Conservation (phyloP, 192 early-diverging fungal genomes). For the Chytriomyces sp. region DNA sequence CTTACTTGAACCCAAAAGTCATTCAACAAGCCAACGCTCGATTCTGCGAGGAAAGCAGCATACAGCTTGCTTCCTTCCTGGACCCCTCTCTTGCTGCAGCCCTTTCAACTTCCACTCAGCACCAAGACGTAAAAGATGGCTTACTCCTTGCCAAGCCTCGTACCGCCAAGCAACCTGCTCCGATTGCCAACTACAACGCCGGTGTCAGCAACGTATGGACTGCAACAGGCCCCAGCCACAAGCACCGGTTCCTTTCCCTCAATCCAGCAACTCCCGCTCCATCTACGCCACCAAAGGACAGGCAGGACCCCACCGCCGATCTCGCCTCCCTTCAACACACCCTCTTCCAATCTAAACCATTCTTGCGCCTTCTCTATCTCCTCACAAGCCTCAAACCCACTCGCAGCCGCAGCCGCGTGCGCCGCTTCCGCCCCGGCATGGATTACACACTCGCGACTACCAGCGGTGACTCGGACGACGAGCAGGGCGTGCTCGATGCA, state of each 20-base stretch:
- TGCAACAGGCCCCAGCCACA: constrained; percentile 64
- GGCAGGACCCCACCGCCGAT: constrained; percentile 25
- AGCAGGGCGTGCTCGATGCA: constrained; percentile 59
- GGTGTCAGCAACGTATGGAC: constrained; percentile 61
- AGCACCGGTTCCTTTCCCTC: constrained; percentile 64
- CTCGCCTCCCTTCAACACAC: constrained; percentile 45
- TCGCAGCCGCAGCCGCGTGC: constrained; percentile 54
- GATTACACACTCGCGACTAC: constrained; percentile 79
- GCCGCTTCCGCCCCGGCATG: constrained; percentile 77
- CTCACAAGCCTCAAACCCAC: constrained; percentile 55
- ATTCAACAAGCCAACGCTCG: constrained; percentile 59
- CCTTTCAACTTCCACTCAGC: constrained; percentile 38
- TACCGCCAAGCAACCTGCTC: not conserved
- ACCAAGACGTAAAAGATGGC: constrained; percentile 54
- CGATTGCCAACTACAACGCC: constrained; percentile 56
- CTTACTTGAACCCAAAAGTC: constrained; percentile 57
- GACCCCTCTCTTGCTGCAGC: constrained; percentile 42
- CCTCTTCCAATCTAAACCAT: constrained; percentile 58
- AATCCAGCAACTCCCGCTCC: constrained; percentile 21
- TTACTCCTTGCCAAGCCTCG: constrained; percentile 21
- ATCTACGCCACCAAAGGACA: not conserved
- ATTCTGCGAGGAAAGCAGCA: constrained; percentile 69
- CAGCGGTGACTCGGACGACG: not conserved
- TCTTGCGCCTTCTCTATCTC: constrained; percentile 61
- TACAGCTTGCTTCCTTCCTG: constrained; percentile 68